These are phyloP conservation scores for Leccinum fallax DNA, from an alignment of 1,284 basidiomycete genomes.

Conservation along the genomic window DNA sequence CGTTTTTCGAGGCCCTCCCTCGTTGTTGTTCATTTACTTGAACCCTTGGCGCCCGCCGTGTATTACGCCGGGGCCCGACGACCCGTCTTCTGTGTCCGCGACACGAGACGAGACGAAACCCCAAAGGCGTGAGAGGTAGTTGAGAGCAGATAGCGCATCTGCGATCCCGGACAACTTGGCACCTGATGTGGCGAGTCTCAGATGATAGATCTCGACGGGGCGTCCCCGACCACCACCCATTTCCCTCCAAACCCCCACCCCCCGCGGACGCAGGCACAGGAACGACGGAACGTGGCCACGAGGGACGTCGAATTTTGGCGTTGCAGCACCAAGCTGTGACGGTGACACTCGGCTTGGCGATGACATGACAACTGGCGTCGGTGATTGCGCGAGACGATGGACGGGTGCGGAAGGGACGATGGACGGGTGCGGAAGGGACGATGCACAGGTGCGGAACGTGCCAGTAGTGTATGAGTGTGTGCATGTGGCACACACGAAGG, in stretches of 20 bases:
- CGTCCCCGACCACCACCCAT: no score
- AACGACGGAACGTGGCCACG: background rate
- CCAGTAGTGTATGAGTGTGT: background rate
- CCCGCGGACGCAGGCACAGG: background rate
- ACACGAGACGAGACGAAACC: background rate
- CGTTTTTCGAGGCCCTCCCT: no score
- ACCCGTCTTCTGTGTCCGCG: background rate
- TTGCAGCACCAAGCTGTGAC: background rate
- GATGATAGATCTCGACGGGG: background rate
- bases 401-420: background rate
- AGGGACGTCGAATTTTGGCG: background rate
- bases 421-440: background rate
- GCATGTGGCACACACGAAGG: background rate
- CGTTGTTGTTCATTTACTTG: no score
- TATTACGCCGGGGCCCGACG: background rate
- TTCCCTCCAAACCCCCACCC: background rate
- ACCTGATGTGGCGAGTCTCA: background rate
- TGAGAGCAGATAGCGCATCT: background rate
- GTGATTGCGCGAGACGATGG: background rate
- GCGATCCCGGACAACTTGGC: background rate
- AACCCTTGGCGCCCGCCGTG: background rate
- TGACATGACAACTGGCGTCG: background rate
- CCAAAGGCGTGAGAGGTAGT: background rate
- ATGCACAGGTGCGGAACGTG: background rate
- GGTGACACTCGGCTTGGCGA: background rate